Evolutionary conservation across 345 rosid genomes (phyloP), one percentile per base, ranked within the genome.

Genomic region (Camelina neglecta): DNA sequence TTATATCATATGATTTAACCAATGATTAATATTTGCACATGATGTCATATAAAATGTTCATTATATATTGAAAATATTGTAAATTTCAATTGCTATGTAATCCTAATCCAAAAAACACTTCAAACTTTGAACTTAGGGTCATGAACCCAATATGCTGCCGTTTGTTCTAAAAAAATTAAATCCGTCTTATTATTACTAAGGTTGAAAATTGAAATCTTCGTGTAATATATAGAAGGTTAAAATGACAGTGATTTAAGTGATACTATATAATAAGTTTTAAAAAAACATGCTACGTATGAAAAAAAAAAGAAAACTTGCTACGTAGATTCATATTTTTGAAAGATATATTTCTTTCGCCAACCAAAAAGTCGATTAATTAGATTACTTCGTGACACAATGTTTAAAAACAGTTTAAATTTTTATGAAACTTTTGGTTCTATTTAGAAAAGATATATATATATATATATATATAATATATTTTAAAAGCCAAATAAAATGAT

Each of bases 401-500:
- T 6, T 4, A 50, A 50, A 31, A 50, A 18, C 13, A 9, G 3
- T 26, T 26, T 26, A 24, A 24, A 24, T 10, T 10, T 36, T 36
- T n/a, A 11, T 26, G 35, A 26, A 62, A 72, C 23, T 3, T 74
- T 18, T 58, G 24, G 54, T 24, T 31, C 15, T 29, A 7, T 16
- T 11, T 41, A 39, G 9, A 35, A 44, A 23, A 47, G 24, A 48
- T 23, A 11, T 41, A 11, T 41, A 54, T 21, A 63, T 41, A 41
- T 8, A 12, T 10, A 44, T 12, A 35, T 35, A 35, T 35, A 35
- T 35, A 10, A 41, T 41, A 3, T 5, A 11, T 33, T 0, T 11
- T 23, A 24, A 36, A 67, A 72, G 38, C 8, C 63, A 42, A 44
- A 55, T 23, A 63, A 38, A 62, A 48, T 16, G 76, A 64, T 77